phyloP scores from a whole-genome alignment of 768 basidiomycete genomes.

The Coprinopsis cinerea region DNA sequence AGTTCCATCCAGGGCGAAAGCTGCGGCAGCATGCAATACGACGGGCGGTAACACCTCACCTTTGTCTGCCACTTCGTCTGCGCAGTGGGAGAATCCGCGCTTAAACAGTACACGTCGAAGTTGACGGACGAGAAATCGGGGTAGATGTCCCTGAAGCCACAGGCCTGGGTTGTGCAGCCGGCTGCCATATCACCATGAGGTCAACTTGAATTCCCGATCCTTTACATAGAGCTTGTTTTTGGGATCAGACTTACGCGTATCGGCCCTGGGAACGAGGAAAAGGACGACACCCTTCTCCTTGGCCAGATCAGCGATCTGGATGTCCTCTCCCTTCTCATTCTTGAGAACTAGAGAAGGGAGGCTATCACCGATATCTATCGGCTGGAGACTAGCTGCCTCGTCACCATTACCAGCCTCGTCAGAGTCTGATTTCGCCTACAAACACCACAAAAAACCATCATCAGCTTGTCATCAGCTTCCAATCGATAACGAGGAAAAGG shows the following conservation, averaged over 20 bases:
- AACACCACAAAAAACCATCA: conserved; percentile 4
- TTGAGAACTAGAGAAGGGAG: conserved; percentile 73
- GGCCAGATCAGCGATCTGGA: conserved; percentile 59
- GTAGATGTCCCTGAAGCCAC: conserved; percentile 82
- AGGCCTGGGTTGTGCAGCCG: conserved; percentile 91
- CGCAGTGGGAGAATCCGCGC: conserved; percentile 67
- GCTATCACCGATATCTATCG: conserved; percentile 66
- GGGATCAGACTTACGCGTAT: conserved; percentile 78
- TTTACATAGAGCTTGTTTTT: no score
- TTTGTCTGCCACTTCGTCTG: conserved; percentile 86
- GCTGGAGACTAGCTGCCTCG: conserved; percentile 22
- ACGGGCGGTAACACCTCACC: conserved; percentile 33
- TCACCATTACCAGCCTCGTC: conserved; percentile 19
- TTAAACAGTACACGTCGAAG: conserved; percentile 81
- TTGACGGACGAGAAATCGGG: conserved; percentile 63
- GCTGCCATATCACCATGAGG: conserved; percentile 25
- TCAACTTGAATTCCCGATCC: not conserved
- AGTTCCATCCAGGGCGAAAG: not conserved
- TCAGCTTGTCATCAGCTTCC: not conserved
- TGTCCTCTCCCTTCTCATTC: conserved; percentile 80
- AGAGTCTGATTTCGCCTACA: conserved; percentile 28
- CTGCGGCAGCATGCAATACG: not conserved
- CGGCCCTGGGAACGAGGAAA: conserved; percentile 81
- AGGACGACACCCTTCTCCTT: conserved; percentile 72
- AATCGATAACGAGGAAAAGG: no score